Evolutionary conservation across 23 red algal genomes (phyloP).

Genomic region (Chondrus crispus): DNA sequence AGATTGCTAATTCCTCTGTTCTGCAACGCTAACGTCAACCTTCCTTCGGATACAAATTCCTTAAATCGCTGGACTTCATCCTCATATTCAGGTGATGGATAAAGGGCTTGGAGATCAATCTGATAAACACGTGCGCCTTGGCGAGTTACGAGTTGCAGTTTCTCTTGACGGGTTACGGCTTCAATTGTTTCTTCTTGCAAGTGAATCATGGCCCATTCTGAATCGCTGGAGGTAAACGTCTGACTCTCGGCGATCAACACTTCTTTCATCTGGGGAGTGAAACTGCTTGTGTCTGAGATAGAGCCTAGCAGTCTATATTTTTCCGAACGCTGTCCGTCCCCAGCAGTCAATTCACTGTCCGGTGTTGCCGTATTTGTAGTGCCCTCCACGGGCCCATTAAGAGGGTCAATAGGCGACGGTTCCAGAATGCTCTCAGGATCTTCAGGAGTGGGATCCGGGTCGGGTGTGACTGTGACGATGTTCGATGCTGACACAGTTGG

Average conservation of each 20-base stretch:
- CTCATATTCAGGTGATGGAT: neutral
- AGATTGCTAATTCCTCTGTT: neutral
- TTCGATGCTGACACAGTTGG: no score
- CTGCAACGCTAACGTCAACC: neutral
- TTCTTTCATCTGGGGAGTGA: slow-evolving; percentile 1
- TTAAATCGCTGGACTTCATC: neutral
- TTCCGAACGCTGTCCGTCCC: neutral
- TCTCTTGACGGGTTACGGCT: neutral
- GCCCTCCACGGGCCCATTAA: no score
- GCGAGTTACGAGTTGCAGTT: neutral
- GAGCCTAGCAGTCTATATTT: neutral
- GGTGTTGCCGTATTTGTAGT: neutral
- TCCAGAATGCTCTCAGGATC: no score
- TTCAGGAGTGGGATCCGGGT: no score
- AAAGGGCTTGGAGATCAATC: slow-evolving; percentile 34
- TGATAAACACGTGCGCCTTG: neutral
- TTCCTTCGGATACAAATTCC: neutral
- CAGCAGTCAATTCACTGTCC: neutral
- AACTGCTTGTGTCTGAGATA: neutral
- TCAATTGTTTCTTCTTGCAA: neutral
- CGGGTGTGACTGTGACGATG: no score
- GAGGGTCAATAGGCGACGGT: no score
- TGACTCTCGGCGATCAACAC: neutral
- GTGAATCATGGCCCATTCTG: neutral
- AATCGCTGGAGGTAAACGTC: neutral